These are phyloP conservation scores for Artemisia tridentata DNA, from an alignment of 129 eudicot species.

Conservation along the genomic window DNA sequence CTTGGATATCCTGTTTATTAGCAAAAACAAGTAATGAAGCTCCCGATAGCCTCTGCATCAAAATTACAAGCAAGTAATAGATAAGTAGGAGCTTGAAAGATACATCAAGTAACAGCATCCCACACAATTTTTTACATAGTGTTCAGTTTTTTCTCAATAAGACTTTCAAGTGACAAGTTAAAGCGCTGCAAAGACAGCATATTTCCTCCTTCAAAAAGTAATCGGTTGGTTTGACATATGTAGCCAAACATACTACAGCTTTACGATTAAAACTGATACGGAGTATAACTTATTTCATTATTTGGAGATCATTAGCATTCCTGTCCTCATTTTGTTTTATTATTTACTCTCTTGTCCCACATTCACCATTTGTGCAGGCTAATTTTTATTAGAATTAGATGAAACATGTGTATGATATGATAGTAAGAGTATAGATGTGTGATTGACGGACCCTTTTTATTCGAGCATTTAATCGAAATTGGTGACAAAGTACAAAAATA, in stretches of 20 bases:
- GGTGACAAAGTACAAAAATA: background rate
- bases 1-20: conserved; percentile 95
- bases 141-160: conserved; percentile 11
- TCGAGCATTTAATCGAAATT: background rate
- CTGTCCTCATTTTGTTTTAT: background rate
- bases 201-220: background rate
- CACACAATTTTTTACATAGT: background rate
- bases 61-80: background rate
- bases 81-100: conserved; percentile 1
- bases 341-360: background rate
- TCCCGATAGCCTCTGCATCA: conserved; percentile 89
- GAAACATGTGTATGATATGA: background rate
- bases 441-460: background rate
- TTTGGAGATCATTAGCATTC: background rate
- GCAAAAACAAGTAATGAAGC: conserved; percentile 86
- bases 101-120: conserved; percentile 10
- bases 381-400: background rate
- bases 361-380: conserved; percentile 5
- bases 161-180: background rate
- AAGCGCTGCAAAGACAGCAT: conserved; percentile 1
- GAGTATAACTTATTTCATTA: too few relatives aligned
- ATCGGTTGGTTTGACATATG: conserved; percentile 3
- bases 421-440: background rate
- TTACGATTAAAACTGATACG: background rate
- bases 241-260: background rate